Evolutionary conservation across 257 asterid species (phyloP), one percentile per base, ranked within the genome.

Genomic region (Datura wrightii): DNA sequence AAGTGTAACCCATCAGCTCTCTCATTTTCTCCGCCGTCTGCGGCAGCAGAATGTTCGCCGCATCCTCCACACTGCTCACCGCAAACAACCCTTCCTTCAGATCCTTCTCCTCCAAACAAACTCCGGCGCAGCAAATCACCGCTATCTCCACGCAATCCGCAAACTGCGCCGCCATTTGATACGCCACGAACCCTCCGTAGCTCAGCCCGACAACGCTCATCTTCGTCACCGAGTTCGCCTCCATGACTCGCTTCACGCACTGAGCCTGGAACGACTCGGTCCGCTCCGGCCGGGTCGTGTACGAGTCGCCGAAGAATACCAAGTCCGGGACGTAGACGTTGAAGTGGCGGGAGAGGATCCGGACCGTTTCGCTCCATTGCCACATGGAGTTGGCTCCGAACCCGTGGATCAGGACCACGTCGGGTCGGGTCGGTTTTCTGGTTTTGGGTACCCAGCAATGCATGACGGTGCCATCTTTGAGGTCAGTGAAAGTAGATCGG

Each of bases 181-280:
- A 93, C 52, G 94, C 97, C 79, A 93, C 97, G 79, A 93, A 93
- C 55, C 97, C 97, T 5, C 97, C 97, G 82, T 93, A 93, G 83
- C 97, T 92, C 89, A 93, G 85, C 80, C 97, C 97, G n/a, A 91
- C 88, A 53, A 89, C 86, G 70, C 66, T 85, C 90, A 87, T 85
- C 82, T 72, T 85, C 83, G 11, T 80, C 62, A 93, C 97, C 48
- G 89, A 85, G 85, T 91, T 87, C 5, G 87, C 91, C 70, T 93
- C 94, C 90, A 91, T 54, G 9, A 86, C 86, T 60, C 90, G 92
- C 85, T 87, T 90, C 84, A 93, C 90, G 71, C 94, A 93, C 88
- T 65, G 87, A 50, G 95, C 97, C 86, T 93, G 97, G 84, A 93
- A 93, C 6, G 92, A 66, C 66, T 87, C 95, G 67, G 89, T 70